Conservation (phyloP, 805 yeast species). For the Schwanniomyces sp. region DNA sequence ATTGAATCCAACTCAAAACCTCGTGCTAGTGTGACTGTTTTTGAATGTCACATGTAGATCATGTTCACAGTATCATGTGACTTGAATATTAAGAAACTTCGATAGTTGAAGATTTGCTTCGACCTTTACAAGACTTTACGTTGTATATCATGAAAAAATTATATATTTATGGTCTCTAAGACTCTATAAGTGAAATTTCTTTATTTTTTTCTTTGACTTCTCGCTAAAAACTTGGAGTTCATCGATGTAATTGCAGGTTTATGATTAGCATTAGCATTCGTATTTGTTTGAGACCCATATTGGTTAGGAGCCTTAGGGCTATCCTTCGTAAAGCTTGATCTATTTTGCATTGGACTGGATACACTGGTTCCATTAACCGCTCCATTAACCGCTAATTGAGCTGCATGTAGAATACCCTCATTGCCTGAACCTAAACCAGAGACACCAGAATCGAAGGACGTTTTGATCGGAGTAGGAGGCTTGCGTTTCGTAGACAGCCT, state of each 20-base stretch:
- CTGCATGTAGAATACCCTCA: constrained; percentile 38
- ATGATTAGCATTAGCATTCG: constrained; percentile 1
- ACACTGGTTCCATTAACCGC: constrained; percentile 32
- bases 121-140: neutral
- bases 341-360: constrained; percentile 21
- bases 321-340: constrained; percentile 38
- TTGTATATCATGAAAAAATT: neutral
- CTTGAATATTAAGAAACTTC: neutral
- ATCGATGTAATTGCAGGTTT: constrained; percentile 44
- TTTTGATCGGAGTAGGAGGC: constrained; percentile 30
- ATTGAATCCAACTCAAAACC: neutral
- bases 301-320: neutral
- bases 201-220: constrained; percentile 49
- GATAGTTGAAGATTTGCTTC: too few relatives aligned
- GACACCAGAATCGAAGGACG: constrained; percentile 19
- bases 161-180: neutral
- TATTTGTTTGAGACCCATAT: neutral
- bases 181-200: neutral
- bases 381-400: constrained; percentile 39
- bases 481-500: constrained; percentile 16
- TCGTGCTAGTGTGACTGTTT: constrained; percentile 6
- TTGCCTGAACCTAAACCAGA: constrained; percentile 23
- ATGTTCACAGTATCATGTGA: neutral
- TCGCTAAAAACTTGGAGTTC: constrained; percentile 62
- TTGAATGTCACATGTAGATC: neutral